Evolutionary conservation across 257 asterid species (phyloP).

Genomic region (Fraxinus excelsior): DNA sequence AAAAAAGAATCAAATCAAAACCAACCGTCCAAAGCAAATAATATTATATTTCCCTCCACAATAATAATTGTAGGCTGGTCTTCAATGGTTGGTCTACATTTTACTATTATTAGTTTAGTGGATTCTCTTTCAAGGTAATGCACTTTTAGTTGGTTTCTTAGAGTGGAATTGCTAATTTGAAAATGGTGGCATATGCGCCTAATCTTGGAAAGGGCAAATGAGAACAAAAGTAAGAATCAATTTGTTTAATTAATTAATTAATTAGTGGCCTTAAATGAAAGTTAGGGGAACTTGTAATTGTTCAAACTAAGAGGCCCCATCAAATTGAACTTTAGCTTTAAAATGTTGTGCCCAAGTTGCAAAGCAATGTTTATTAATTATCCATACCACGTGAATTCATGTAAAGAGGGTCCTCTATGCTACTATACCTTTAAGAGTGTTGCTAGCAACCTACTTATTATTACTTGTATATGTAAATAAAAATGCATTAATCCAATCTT

Average conservation of each 20-base stretch:
- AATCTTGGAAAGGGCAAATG: constrained; percentile 33
- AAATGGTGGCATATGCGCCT: constrained; percentile 27
- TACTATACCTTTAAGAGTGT: constrained; percentile 9
- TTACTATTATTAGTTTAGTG: constrained; percentile 26
- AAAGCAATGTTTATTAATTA: constrained; percentile 29
- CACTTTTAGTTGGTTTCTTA: constrained; percentile 32
- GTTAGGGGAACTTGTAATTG: constrained; percentile 29
- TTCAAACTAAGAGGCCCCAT: constrained; percentile 43
- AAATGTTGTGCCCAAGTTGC: constrained; percentile 35
- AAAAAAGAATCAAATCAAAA: neutral
- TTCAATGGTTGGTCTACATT: constrained; percentile 48
- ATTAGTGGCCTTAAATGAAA: constrained; percentile 18
- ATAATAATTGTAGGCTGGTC: constrained; percentile 35
- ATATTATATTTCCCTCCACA: constrained; percentile 28
- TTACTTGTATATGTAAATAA: no score
- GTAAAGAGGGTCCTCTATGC: constrained; percentile 58
- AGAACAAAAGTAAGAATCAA: constrained; percentile 41
- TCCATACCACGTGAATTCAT: constrained; percentile 63
- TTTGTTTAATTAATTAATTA: constrained; percentile 14
- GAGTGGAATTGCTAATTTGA: constrained; percentile 8
- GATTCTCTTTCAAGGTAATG: constrained; percentile 41
- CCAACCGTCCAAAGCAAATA: constrained; percentile 18
- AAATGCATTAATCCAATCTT: no score
- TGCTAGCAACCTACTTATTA: neutral
- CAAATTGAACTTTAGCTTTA: constrained; percentile 40